A percentile compares a stretch with the other conserved stretches of the same genome.
Evolutionary conservation across 768 basidiomycete species (phyloP).

Genomic region (Pulveroboletus sp.): DNA sequence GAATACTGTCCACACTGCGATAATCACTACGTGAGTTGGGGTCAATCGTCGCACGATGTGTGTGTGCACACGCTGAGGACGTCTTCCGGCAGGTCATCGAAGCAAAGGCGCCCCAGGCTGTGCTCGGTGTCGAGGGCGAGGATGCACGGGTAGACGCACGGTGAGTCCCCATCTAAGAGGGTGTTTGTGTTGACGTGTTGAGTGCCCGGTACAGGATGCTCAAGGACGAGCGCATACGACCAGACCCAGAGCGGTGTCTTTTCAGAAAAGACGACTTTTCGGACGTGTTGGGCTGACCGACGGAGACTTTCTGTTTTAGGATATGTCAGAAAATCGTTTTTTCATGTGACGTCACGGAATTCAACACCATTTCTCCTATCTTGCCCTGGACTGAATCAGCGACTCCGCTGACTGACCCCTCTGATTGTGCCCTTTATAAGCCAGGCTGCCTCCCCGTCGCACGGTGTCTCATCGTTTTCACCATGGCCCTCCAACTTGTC

Average conservation of each 20-base stretch:
- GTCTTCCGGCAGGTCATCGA: constrained; percentile 68
- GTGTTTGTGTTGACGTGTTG: not conserved
- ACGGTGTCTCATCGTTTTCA: not conserved
- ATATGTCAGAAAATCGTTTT: constrained; percentile 10
- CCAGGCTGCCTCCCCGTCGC: not conserved
- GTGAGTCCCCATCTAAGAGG: constrained; percentile 40
- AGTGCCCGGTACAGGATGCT: constrained; percentile 56
- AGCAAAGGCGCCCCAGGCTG: constrained; percentile 85
- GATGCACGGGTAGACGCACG: constrained; percentile 84
- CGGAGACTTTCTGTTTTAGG: constrained; percentile 11
- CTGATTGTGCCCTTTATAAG: constrained; percentile 8
- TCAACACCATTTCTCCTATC: constrained; percentile 15
- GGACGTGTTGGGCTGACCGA: constrained; percentile 38
- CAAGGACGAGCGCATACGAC: constrained; percentile 77
- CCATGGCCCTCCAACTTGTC: constrained; percentile 17
- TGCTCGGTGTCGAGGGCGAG: constrained; percentile 84
- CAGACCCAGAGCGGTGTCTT: constrained; percentile 44
- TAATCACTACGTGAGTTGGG: constrained; percentile 85
- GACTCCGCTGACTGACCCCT: constrained; percentile 10
- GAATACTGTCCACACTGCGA: constrained; percentile 99
- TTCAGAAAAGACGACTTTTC: constrained; percentile 47
- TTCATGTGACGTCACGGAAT: constrained; percentile 20
- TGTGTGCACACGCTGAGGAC: not conserved
- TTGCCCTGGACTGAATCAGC: constrained; percentile 10
- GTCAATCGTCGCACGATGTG: not conserved